Percentiles rank a stretch among this genome's conserved stretches.
phyloP scores from a whole-genome alignment of 169 alveolate species.

The Cryptosporidium sp. region DNA sequence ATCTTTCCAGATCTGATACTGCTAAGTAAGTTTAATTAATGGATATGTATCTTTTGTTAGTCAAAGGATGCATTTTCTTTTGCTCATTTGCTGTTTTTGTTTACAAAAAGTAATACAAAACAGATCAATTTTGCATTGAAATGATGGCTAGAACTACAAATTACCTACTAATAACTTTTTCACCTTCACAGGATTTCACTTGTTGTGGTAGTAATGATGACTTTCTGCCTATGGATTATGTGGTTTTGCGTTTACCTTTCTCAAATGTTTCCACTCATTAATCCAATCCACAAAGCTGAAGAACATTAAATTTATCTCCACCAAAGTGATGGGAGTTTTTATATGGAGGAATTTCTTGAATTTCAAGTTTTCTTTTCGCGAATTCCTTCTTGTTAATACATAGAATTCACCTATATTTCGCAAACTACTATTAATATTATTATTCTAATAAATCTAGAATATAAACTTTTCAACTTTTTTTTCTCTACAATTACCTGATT shows the following conservation, averaged over 20 bases:
- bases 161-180: not conserved
- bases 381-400: not conserved
- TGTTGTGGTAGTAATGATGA: conserved; percentile 75
- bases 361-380: not conserved
- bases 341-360: not conserved
- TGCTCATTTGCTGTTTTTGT: not conserved
- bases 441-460: conserved; percentile 5
- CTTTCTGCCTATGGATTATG: conserved; percentile 72
- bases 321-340: not conserved
- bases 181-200: conserved; percentile 28
- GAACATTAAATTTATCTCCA: conserved; percentile 37
- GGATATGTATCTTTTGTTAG: not conserved
- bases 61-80: not conserved
- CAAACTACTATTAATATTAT: not conserved
- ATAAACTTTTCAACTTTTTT: not conserved
- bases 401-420: not conserved
- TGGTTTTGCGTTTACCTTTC: conserved; percentile 72
- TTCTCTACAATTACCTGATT: not conserved
- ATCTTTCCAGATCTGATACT: conserved; percentile 65
- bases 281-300: conserved; percentile 68
- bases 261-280: conserved; percentile 68
- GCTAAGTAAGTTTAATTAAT: conserved; percentile 58
- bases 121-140: not conserved
- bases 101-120: not conserved
- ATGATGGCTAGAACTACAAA: not conserved